Evolutionary conservation across 2,329 filamentous ascomycete genomes (phyloP).

Genomic region (Teratosphaeria pseudoeucalypti): DNA sequence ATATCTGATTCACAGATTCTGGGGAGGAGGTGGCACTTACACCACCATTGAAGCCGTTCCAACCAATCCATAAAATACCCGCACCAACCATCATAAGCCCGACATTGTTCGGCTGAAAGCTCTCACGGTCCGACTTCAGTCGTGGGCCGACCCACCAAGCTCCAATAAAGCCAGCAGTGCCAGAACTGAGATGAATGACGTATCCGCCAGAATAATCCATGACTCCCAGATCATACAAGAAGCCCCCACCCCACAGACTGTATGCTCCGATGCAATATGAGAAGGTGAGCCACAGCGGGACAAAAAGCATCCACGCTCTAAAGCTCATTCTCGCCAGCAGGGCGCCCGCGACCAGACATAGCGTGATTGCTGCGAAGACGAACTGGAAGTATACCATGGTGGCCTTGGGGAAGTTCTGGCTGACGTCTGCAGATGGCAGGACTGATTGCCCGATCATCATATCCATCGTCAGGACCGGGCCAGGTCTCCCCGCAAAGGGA

Average conservation of each 20-base stretch:
- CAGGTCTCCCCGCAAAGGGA: constrained; percentile 39
- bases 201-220: constrained; percentile 45
- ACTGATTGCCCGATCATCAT: constrained; percentile 34
- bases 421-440: constrained; percentile 33
- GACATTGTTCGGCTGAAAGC: constrained; percentile 40
- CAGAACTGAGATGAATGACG: constrained; percentile 44
- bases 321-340: constrained; percentile 42
- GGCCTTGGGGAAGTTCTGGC: constrained; percentile 34
- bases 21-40: neutral
- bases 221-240: constrained; percentile 36
- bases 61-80: constrained; percentile 43
- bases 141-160: constrained; percentile 40
- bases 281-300: constrained; percentile 42
- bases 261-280: constrained; percentile 36
- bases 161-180: constrained; percentile 40
- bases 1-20: neutral
- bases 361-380: constrained; percentile 43
- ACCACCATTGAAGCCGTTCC: constrained; percentile 46
- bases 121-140: constrained; percentile 34
- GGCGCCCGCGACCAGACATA: constrained; percentile 38
- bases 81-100: constrained; percentile 37
- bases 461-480: constrained; percentile 36
- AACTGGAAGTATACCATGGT: constrained; percentile 48
- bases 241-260: constrained; percentile 39
- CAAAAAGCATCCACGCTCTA: constrained; percentile 42